Evolutionary conservation across 257 asterid genomes (phyloP).

Genomic region (Przewalskia tangutica): DNA sequence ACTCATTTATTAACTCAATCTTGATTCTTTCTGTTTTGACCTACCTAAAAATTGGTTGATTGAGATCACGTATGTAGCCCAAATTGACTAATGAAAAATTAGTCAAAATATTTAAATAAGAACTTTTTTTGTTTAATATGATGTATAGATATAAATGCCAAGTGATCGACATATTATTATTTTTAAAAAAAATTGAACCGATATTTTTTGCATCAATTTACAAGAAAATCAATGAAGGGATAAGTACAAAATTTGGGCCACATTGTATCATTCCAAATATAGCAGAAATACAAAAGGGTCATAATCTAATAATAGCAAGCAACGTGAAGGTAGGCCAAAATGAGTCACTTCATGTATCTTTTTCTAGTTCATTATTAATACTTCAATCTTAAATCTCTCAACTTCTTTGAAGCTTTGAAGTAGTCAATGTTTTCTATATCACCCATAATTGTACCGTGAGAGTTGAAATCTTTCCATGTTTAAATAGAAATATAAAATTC

Average conservation of each 20-base stretch:
- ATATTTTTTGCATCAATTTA: background rate
- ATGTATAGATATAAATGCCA: too few relatives aligned
- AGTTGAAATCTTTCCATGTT: background rate
- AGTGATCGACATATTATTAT: too few relatives aligned
- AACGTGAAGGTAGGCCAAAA: background rate
- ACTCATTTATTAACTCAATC: too few relatives aligned
- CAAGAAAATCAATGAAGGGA: background rate
- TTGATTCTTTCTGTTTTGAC: too few relatives aligned
- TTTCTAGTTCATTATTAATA: background rate
- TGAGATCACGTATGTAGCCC: too few relatives aligned
- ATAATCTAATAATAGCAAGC: background rate
- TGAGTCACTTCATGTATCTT: slow-evolving; percentile 1
- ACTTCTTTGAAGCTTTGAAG: background rate
- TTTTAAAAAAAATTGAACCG: background rate
- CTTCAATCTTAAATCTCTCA: background rate
- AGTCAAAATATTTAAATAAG: too few relatives aligned
- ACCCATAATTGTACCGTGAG: background rate
- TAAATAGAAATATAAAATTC: background rate
- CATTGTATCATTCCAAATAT: background rate
- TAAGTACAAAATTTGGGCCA: slow-evolving; percentile 1
- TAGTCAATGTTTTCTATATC: background rate
- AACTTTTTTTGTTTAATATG: too few relatives aligned
- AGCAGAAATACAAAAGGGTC: background rate
- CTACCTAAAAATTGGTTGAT: too few relatives aligned
- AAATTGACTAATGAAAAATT: too few relatives aligned